A percentile compares a stretch with the other conserved stretches of the same genome.
phyloP scores from a whole-genome alignment of 2,329 filamentous ascomycete genomes.

The Apiospora hydei region DNA sequence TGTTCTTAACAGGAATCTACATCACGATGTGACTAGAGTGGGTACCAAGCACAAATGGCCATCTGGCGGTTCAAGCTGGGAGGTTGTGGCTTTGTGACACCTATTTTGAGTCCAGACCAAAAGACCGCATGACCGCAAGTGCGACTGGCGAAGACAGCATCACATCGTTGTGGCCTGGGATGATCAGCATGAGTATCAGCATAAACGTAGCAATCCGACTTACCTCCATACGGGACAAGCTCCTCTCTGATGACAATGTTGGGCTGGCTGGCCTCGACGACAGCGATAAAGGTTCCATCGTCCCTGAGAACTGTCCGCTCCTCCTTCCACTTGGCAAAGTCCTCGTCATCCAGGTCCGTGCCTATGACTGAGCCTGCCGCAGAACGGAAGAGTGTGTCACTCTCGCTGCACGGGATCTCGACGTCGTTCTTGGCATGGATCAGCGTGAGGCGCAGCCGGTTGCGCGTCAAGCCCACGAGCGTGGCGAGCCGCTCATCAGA shows the following conservation, averaged over 20 bases:
- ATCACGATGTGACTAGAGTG: neutral
- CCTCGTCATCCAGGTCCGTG: conserved; percentile 44
- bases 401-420: conserved; percentile 81
- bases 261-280: conserved; percentile 49
- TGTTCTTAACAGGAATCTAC: neutral
- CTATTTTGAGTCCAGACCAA: conserved; percentile 48
- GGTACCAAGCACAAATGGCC: neutral
- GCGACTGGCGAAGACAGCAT: conserved; percentile 70
- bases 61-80: neutral
- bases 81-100: neutral
- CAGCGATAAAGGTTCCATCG: conserved; percentile 56
- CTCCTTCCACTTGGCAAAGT: conserved; percentile 54
- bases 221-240: conserved; percentile 62
- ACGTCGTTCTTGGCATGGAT: conserved; percentile 61
- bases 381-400: conserved; percentile 67
- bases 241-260: conserved; percentile 61
- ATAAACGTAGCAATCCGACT: conserved; percentile 35
- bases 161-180: conserved; percentile 72
- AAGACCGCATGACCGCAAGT: conserved; percentile 70
- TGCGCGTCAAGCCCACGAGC: conserved; percentile 50
- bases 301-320: conserved; percentile 52
- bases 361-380: conserved; percentile 60
- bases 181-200: conserved; percentile 30
- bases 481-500: conserved; percentile 56
- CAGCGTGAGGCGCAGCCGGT: conserved; percentile 53